A percentile compares a stretch with the other conserved stretches of the same genome.
These are phyloP conservation scores for Hapsidospora chrysogenum DNA, from an alignment of 495 filamentous ascomycete species.

Conservation along the genomic window DNA sequence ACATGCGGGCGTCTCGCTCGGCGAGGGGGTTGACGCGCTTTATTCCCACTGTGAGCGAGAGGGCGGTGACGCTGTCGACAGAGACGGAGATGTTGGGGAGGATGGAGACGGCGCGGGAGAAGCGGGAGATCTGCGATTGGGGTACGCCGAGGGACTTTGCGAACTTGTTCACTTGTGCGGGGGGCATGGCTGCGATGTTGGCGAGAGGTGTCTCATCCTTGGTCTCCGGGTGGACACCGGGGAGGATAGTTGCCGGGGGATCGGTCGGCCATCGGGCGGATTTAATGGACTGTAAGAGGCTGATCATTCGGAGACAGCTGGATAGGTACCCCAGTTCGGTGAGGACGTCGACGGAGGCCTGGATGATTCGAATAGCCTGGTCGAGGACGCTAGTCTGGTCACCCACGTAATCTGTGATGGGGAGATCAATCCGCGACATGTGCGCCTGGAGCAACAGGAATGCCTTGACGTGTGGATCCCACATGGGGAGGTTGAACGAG, in stretches of 20 bases:
- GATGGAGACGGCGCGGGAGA: conserved; percentile 39
- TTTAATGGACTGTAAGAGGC: conserved; percentile 80
- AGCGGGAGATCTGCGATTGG: conserved; percentile 13
- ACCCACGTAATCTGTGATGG: conserved; percentile 93
- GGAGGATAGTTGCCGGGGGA: conserved; percentile 60
- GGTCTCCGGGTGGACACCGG: conserved; percentile 41
- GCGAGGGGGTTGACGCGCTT: conserved; percentile 47
- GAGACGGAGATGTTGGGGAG: conserved; percentile 56
- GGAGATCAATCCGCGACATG: conserved; percentile 80
- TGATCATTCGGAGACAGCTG: conserved; percentile 62
- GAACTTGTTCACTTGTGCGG: conserved; percentile 26
- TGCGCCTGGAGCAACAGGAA: conserved; percentile 90
- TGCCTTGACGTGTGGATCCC: conserved; percentile 96
- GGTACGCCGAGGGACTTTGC: conserved; percentile 21
- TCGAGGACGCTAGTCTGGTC: conserved; percentile 76
- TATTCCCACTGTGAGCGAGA: conserved; percentile 44
- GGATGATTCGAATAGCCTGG: conserved; percentile 89
- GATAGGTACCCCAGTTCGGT: conserved; percentile 74
- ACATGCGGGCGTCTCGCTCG: conserved; percentile 52
- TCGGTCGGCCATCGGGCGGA: conserved; percentile 83
- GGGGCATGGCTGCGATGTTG: conserved; percentile 15
- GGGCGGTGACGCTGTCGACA: conserved; percentile 39
- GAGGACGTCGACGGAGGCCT: conserved; percentile 81
- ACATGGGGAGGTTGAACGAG: conserved; percentile 60
- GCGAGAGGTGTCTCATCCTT: conserved; percentile 16